Conservation (phyloP, 1,284 basidiomycete genomes). For the Ustilago sp. region DNA sequence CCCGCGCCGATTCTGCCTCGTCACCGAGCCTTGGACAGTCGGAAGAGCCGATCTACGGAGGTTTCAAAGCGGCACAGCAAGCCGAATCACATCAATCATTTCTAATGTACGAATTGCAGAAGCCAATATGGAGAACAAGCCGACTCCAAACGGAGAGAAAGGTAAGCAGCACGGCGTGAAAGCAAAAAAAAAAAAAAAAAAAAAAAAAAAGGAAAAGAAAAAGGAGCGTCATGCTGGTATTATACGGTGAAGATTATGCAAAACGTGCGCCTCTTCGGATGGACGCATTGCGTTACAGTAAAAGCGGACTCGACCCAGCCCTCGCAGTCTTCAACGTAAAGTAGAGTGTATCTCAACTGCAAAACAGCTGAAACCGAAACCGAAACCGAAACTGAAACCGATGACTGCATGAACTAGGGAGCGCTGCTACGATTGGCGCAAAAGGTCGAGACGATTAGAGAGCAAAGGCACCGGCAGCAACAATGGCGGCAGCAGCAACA, state of each 20-base stretch:
- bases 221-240: slow-evolving; percentile 19
- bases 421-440: slow-evolving; percentile 13
- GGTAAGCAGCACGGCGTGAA: background rate
- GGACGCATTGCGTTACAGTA: background rate
- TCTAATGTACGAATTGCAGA: slow-evolving; percentile 22
- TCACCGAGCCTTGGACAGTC: background rate
- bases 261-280: slow-evolving; percentile 1
- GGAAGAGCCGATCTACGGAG: background rate
- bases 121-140: slow-evolving; percentile 8
- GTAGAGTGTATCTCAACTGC: background rate
- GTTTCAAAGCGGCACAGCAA: background rate
- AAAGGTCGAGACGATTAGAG: slow-evolving; percentile 46
- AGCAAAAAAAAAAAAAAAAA: background rate
- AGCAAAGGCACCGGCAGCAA: slow-evolving; percentile 62
- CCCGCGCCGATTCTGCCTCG: background rate
- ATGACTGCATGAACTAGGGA: slow-evolving; percentile 8
- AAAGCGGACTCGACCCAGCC: slow-evolving; percentile 18
- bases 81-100: background rate
- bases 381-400: background rate
- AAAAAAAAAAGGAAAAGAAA: background rate
- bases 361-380: background rate
- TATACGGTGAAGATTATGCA: background rate
- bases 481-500: slow-evolving; percentile 54
- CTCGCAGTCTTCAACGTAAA: no score
- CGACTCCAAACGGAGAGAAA: background rate